Percentiles rank a stretch among this genome's conserved stretches.
Conservation (phyloP, 1,139 yeast genomes). For the Sugiyamaella sp. region DNA sequence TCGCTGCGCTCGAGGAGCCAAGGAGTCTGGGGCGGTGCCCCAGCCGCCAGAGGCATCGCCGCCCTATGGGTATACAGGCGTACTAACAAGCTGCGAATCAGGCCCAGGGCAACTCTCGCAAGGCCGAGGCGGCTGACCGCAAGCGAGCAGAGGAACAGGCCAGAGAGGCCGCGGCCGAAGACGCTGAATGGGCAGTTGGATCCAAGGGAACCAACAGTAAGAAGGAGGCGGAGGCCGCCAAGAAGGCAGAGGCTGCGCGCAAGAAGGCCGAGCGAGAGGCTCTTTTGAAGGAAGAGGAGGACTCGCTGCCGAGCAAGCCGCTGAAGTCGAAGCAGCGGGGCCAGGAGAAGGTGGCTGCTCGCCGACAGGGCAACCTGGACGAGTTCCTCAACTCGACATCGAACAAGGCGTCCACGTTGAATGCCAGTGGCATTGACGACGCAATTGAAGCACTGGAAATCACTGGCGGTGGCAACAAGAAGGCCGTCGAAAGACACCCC, state of each 20-base stretch:
- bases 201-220: conserved; percentile 70
- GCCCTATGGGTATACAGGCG: too few relatives aligned
- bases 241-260: conserved; percentile 46
- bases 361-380: conserved; percentile 65
- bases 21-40: background rate
- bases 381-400: conserved; percentile 40
- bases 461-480: conserved; percentile 48
- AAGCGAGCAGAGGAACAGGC: conserved; percentile 59
- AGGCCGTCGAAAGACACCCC: conserved; percentile 80
- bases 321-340: conserved; percentile 61
- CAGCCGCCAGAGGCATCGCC: too few relatives aligned
- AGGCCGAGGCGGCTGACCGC: conserved; percentile 67
- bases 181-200: conserved; percentile 71
- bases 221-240: conserved; percentile 55
- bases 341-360: conserved; percentile 68
- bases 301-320: conserved; percentile 61
- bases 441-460: conserved; percentile 78
- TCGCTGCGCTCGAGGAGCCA: too few relatives aligned
- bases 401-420: conserved; percentile 49
- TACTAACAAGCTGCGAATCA: conserved; percentile 22
- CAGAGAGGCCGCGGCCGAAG: conserved; percentile 57
- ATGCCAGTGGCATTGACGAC: conserved; percentile 75
- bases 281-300: conserved; percentile 63
- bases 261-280: conserved; percentile 50
- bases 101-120: conserved; percentile 71